phyloP scores from a whole-genome alignment of 177 flowering plant species.

The Vitis hybrid region DNA sequence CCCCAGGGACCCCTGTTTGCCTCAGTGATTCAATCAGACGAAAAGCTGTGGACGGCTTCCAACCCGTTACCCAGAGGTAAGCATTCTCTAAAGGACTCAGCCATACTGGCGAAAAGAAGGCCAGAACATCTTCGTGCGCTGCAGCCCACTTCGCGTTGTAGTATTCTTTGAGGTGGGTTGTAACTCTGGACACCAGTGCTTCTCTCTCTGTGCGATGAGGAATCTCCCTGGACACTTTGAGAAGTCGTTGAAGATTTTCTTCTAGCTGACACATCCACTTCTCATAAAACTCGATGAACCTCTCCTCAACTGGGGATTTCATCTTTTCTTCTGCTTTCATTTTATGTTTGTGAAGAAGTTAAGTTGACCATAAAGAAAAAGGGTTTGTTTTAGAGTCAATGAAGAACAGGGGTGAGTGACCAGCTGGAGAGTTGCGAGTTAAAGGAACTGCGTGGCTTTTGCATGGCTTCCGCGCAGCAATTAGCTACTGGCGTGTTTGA shows the following conservation, averaged over 20 bases:
- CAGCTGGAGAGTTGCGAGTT: no score
- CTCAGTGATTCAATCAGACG: slow-evolving; percentile 39
- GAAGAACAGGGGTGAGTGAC: no score
- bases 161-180: slow-evolving; percentile 52
- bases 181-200: slow-evolving; percentile 37
- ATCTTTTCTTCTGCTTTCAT: slow-evolving; percentile 4
- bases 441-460: slow-evolving; percentile 1
- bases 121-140: slow-evolving; percentile 53
- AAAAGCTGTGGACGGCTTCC: slow-evolving; percentile 62
- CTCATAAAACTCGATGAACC: slow-evolving; percentile 41
- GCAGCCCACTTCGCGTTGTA: slow-evolving; percentile 64
- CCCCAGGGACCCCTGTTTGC: slow-evolving; percentile 4
- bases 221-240: slow-evolving; percentile 18
- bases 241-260: slow-evolving; percentile 25
- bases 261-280: slow-evolving; percentile 45
- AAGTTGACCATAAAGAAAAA: neutral
- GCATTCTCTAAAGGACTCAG: slow-evolving; percentile 53
- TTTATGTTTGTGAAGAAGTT: neutral
- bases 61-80: slow-evolving; percentile 64
- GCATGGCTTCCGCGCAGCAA: slow-evolving; percentile 5
- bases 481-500: neutral
- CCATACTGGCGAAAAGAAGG: slow-evolving; percentile 58
- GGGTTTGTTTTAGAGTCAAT: neutral
- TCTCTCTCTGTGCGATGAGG: slow-evolving; percentile 14
- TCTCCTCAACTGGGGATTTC: slow-evolving; percentile 34